Conservation (phyloP, 306 rosid species). For the Glycyrrhiza uralensis region DNA sequence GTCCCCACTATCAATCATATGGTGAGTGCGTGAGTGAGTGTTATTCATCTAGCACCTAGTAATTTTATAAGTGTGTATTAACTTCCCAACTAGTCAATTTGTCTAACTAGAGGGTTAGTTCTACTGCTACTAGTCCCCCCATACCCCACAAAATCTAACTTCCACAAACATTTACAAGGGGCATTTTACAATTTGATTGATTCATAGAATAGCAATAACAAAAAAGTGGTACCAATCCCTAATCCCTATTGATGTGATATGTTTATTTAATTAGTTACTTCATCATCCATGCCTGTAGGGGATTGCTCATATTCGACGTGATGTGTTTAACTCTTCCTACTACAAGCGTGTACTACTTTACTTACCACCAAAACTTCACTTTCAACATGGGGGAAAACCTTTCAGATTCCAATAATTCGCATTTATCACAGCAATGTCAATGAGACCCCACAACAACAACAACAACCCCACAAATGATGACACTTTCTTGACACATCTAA, state of each 20-base stretch:
- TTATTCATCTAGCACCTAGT: constrained; percentile 16
- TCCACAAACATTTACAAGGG: not conserved
- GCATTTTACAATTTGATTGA: not conserved
- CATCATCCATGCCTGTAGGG: not conserved
- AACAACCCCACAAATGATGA: constrained; percentile 35
- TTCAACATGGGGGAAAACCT: constrained; percentile 21
- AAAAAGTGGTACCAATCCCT: not conserved
- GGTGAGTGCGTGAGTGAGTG: too few relatives aligned
- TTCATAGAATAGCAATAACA: not conserved
- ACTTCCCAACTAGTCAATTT: constrained; percentile 30
- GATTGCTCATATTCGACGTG: constrained; percentile 6
- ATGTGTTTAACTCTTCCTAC: constrained; percentile 20
- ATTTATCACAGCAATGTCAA: constrained; percentile 25
- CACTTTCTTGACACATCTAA: constrained; percentile 24
- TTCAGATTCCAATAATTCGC: constrained; percentile 34
- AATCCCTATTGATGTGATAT: constrained; percentile 13
- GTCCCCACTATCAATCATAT: constrained; percentile 34
- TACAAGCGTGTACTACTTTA: constrained; percentile 10
- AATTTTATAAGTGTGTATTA: constrained; percentile 26
- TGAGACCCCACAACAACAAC: constrained; percentile 43
- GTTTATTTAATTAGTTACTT: not conserved
- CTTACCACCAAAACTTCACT: constrained; percentile 17
- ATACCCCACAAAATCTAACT: not conserved
- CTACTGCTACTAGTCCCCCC: not conserved
- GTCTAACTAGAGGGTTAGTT: not conserved